Evolutionary conservation across 2,329 filamentous ascomycete genomes (phyloP).

Genomic region (Fusarium heterosporum): DNA sequence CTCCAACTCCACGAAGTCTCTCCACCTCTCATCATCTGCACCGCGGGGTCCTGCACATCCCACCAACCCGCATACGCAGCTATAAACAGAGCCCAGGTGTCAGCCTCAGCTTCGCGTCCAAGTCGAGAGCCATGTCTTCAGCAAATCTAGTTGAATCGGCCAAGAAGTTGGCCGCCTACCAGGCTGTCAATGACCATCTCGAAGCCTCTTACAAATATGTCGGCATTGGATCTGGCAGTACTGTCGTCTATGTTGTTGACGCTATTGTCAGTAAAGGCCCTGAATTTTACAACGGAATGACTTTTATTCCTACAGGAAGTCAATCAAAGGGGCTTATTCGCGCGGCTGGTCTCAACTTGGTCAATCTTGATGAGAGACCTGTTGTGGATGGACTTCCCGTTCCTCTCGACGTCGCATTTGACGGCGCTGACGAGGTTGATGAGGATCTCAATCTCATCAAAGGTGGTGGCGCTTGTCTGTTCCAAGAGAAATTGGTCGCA

Average conservation of each 20-base stretch:
- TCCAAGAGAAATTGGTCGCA: conserved; percentile 97
- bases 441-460: conserved; percentile 96
- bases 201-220: conserved; percentile 70
- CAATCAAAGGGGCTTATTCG: conserved; percentile 90
- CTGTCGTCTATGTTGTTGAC: conserved; percentile 86
- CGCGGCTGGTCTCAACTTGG: conserved; percentile 78
- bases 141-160: conserved; percentile 72
- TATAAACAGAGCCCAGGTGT: conserved; percentile 28
- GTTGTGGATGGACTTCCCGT: conserved; percentile 54
- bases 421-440: conserved; percentile 97
- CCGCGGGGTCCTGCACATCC: conserved; percentile 36
- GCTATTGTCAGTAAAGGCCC: conserved; percentile 75
- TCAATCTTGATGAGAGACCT: conserved; percentile 81
- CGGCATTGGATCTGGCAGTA: conserved; percentile 85
- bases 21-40: conserved; percentile 31
- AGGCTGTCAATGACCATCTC: conserved; percentile 80
- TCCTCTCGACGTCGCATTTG: conserved; percentile 89
- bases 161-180: conserved; percentile 79
- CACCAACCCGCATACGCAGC: conserved; percentile 26
- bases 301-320: conserved; percentile 92
- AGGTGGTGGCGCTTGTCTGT: conserved; percentile 95
- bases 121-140: conserved; percentile 52
- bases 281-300: conserved; percentile 71
- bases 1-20: conserved; percentile 13
- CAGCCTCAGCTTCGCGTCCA: conserved; percentile 19